phyloP scores from a whole-genome alignment of 352 stramenopile genomes.

The Globisporangium iwayamae region DNA sequence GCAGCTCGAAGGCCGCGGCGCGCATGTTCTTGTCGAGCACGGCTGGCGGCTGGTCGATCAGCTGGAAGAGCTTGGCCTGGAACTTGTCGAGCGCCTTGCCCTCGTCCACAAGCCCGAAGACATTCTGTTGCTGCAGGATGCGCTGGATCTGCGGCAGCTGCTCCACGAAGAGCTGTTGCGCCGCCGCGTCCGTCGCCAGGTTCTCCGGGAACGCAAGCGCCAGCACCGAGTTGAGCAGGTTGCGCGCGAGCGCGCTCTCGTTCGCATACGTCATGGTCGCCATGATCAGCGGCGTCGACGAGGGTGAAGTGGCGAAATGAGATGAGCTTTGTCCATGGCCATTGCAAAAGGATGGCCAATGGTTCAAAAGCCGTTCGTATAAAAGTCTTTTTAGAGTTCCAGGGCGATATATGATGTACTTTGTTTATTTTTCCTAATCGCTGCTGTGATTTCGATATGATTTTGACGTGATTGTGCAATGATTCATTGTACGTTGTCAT shows the following conservation, averaged over 20 bases:
- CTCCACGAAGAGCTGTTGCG: slow-evolving; percentile 40
- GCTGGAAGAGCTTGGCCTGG: slow-evolving; percentile 51
- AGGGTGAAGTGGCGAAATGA: background rate
- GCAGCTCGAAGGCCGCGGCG: slow-evolving; percentile 53
- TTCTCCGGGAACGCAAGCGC: slow-evolving; percentile 65
- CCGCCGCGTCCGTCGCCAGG: slow-evolving; percentile 32
- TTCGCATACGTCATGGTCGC: slow-evolving; percentile 17
- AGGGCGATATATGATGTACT: too few species aligned
- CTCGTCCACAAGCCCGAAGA: slow-evolving; percentile 70
- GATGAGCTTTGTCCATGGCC: background rate
- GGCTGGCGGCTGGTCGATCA: slow-evolving; percentile 41
- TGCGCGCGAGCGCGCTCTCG: slow-evolving; percentile 55
- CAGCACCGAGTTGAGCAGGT: slow-evolving; percentile 77
- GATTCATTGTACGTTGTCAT: too few species aligned
- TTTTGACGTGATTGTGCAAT: too few species aligned
- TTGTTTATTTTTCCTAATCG: too few species aligned
- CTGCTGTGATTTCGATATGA: too few species aligned
- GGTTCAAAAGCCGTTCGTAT: background rate
- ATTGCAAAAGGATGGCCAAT: background rate
- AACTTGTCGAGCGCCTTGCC: slow-evolving; percentile 79
- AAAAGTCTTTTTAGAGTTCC: too few species aligned
- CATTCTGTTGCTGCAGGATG: slow-evolving; percentile 58
- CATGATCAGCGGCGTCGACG: slow-evolving; percentile 1
- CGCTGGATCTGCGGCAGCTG: slow-evolving; percentile 47
- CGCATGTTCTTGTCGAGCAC: slow-evolving; percentile 26